Evolutionary conservation across 805 yeast species (phyloP).

Genomic region (Scheffersomyces ergatensis): DNA sequence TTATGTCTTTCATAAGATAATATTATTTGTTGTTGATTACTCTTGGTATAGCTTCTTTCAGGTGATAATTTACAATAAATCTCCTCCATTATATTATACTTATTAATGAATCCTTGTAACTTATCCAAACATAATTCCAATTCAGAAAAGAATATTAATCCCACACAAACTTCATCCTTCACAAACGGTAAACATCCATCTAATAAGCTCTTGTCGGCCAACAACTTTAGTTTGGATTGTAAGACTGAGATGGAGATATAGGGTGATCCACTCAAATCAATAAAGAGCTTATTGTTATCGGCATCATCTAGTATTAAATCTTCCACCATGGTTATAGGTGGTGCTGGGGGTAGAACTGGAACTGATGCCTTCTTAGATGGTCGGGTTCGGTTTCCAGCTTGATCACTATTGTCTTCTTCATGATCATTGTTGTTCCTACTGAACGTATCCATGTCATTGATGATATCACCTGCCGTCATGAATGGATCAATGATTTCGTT

Average conservation of each 20-base stretch:
- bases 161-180: slow-evolving; percentile 34
- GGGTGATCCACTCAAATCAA: slow-evolving; percentile 38
- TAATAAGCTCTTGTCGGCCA: slow-evolving; percentile 41
- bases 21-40: not conserved
- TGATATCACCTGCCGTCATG: slow-evolving; percentile 31
- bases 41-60: not conserved
- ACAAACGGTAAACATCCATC: slow-evolving; percentile 55
- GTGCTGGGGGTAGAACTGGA: too few relatives aligned
- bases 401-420: not conserved
- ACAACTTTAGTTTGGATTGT: slow-evolving; percentile 27
- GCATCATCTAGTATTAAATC: not conserved
- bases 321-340: not conserved
- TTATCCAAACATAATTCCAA: slow-evolving; percentile 51
- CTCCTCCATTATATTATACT: slow-evolving; percentile 24
- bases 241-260: slow-evolving; percentile 30
- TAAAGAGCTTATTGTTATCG: slow-evolving; percentile 12
- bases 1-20: slow-evolving; percentile 6
- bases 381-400: not conserved
- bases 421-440: slow-evolving; percentile 9
- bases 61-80: slow-evolving; percentile 22
- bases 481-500: slow-evolving; percentile 32
- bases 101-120: slow-evolving; percentile 25
- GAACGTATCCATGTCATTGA: slow-evolving; percentile 17
- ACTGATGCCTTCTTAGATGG: not conserved
- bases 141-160: slow-evolving; percentile 49